These are phyloP conservation scores for Phytophthora cryptogea DNA, from an alignment of 352 stramenopile species.

Conservation along the genomic window DNA sequence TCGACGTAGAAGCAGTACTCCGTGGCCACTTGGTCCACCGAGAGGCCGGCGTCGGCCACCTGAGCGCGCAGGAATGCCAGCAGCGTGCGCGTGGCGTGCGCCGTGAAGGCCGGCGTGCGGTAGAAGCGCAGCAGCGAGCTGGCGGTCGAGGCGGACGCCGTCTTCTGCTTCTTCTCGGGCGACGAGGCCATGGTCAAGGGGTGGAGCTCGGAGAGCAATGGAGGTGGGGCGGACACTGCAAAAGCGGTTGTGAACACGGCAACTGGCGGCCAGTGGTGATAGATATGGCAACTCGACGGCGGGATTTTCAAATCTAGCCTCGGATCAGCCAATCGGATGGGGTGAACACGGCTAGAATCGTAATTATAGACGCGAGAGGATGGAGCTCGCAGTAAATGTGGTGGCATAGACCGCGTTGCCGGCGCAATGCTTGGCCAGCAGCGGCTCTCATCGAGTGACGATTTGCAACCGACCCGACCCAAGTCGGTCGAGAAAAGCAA, in stretches of 20 bases:
- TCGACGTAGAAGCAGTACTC: constrained; percentile 98
- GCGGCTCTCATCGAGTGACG: constrained; percentile 1
- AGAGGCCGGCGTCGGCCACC: constrained; percentile 26
- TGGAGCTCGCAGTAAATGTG: too few species aligned
- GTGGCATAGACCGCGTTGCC: background rate
- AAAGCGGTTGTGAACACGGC: constrained; percentile 30
- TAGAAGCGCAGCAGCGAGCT: constrained; percentile 74
- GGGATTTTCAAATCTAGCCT: background rate
- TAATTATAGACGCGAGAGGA: background rate
- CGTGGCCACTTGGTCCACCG: constrained; percentile 78
- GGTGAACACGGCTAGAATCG: background rate
- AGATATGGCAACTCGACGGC: constrained; percentile 8
- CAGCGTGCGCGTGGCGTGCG: constrained; percentile 65
- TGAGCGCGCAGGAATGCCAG: constrained; percentile 44
- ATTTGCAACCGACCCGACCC: constrained; percentile 2
- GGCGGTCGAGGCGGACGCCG: constrained; percentile 23
- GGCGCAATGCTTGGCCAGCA: constrained; percentile 23
- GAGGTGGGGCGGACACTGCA: constrained; percentile 25
- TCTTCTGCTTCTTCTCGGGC: constrained; percentile 79
- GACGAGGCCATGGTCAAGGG: constrained; percentile 38
- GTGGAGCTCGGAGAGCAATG: constrained; percentile 23
- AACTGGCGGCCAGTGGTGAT: constrained; percentile 9
- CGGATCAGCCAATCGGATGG: constrained; percentile 5
- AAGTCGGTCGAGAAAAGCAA: too few species aligned
- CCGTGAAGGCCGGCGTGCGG: constrained; percentile 73